Evolutionary conservation across 2,329 filamentous ascomycete species (phyloP), one percentile per base, ranked within the genome.

Genomic region (Truncatella angustata): DNA sequence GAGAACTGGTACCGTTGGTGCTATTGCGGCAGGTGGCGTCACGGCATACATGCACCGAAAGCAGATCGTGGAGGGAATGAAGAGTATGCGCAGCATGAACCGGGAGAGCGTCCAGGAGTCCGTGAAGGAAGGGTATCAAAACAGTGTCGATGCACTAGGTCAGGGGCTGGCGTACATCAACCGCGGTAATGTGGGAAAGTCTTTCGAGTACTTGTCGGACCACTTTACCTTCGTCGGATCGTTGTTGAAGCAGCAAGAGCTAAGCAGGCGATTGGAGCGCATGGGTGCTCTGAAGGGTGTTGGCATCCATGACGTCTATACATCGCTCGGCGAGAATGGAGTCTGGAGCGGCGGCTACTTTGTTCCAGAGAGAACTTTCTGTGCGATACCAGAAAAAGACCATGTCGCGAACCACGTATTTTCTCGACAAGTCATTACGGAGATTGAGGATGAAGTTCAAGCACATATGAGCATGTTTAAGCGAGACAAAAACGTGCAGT

Each of bases 161-260:
- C 77, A 81, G 54, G 79, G 78, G 2, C 70, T 81, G 7, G 78
- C 78, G 10, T 82, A 83, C 56, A 73, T 83, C 63, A 82, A 81
- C 63, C 72, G 78, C 5, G 79, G 79, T 12, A 82, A 78, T 37
- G 79, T 83, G 2, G 85, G 85, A 2, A 79, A 84, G 50, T 89
- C 90, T 1, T 87, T 90, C 58, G 81, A 79, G 16, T 96, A 90
- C 85, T 82, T 92, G 4, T 85, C 86, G 0, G 88, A 87, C 14
- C 91, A 96, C 67, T 82, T 96, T 48, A 89, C 90, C 32, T 96
- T 96, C 62, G 87, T 96, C 1, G 90, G 90, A 0, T 86, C 88
- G 42, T 77, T 96, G 2, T 80, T 91, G 58, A 86, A 88, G 49
- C 83, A 84, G 14, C 84, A 86, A 30, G 88, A 94, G 61, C 72